Percentiles rank a stretch among this genome's conserved stretches.
These are phyloP conservation scores for Nothopassalora personata DNA, from an alignment of 2,329 filamentous ascomycete species.

Conservation along the genomic window DNA sequence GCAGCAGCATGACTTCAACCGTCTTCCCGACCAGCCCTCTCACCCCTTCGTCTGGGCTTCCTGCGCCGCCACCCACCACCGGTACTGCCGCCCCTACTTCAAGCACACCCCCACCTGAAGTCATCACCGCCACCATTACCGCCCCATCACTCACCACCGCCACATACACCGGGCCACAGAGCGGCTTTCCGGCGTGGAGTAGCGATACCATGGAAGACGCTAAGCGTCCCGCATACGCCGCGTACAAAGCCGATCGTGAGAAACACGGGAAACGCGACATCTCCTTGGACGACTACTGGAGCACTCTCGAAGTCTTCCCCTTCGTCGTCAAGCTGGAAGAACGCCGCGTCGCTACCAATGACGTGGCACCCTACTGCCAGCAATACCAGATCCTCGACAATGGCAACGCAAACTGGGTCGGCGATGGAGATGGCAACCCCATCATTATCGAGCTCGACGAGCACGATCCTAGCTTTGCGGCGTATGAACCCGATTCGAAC, in stretches of 20 bases:
- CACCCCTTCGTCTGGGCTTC: constrained; percentile 11
- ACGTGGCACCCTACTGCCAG: constrained; percentile 55
- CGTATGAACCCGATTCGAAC: constrained; percentile 21
- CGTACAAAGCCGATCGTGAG: constrained; percentile 3
- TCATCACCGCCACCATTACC: constrained; percentile 16
- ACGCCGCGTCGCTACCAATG: constrained; percentile 42
- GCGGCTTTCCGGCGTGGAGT: constrained; percentile 9
- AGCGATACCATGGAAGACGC: background rate
- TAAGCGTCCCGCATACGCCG: background rate
- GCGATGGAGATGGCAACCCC: constrained; percentile 31
- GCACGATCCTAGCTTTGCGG: constrained; percentile 32
- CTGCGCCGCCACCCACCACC: constrained; percentile 10
- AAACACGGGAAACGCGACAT: constrained; percentile 3
- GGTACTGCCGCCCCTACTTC: background rate
- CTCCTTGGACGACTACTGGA: background rate
- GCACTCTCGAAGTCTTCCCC: constrained; percentile 33
- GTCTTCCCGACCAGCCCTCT: constrained; percentile 9
- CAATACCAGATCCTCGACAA: constrained; percentile 57
- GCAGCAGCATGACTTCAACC: constrained; percentile 7
- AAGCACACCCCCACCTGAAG: background rate
- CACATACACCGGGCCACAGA: constrained; percentile 18
- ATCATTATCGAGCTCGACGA: constrained; percentile 39
- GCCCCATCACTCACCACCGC: constrained; percentile 15
- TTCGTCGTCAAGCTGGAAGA: constrained; percentile 63
- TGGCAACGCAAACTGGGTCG: constrained; percentile 39